A percentile compares a stretch with the other conserved stretches of the same genome.
phyloP scores from a whole-genome alignment of 139 green algal genomes.

The Asterochloris erici region DNA sequence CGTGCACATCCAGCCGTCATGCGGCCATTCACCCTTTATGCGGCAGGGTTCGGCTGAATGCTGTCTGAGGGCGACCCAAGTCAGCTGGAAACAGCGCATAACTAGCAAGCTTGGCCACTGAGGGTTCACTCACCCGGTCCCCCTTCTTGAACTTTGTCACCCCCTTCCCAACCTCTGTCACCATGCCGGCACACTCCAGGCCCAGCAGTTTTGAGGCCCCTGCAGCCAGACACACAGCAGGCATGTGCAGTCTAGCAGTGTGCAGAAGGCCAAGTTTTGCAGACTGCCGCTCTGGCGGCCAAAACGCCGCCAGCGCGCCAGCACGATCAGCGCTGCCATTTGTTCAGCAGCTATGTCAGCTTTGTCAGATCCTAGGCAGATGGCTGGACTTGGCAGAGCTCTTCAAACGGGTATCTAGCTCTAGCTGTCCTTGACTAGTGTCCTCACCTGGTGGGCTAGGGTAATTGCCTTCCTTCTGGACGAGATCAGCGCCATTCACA shows the following conservation, averaged over 20 bases:
- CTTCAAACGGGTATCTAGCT: background rate
- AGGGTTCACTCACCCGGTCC: background rate
- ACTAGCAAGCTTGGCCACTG: too few relatives aligned
- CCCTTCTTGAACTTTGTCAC: constrained; percentile 16
- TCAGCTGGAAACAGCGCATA: too few relatives aligned
- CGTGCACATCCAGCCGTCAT: too few relatives aligned
- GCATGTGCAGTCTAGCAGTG: background rate
- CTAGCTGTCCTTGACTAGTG: background rate
- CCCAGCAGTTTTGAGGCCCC: constrained; percentile 5
- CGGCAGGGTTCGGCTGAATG: too few relatives aligned
- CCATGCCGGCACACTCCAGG: constrained; percentile 6
- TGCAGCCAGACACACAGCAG: background rate
- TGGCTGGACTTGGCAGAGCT: background rate
- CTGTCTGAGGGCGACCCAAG: too few relatives aligned
- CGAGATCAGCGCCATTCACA: constrained; percentile 21
- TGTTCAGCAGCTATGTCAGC: background rate
- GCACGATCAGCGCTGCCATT: background rate
- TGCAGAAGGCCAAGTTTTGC: background rate
- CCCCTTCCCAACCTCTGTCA: constrained; percentile 7
- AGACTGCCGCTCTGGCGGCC: background rate
- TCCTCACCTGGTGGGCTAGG: constrained; percentile 10
- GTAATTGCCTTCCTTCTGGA: constrained; percentile 16
- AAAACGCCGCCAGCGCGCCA: background rate
- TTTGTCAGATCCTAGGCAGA: background rate
- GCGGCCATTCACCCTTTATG: too few relatives aligned